Percentiles rank a stretch among this genome's conserved stretches.
Conservation (phyloP, 129 eudicot species). For the Flaveria linearis region DNA sequence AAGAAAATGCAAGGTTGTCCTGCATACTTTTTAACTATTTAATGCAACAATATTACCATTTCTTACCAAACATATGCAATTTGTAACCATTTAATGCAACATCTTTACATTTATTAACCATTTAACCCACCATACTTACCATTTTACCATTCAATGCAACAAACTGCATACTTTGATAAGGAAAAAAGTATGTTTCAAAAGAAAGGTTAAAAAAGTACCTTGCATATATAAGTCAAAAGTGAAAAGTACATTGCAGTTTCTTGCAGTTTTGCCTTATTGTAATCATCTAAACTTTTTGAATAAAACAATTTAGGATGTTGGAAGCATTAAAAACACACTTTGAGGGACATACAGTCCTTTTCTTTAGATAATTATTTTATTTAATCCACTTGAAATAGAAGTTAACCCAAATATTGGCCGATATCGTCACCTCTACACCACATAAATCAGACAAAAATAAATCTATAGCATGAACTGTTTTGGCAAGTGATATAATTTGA, state of each 20-base stretch:
- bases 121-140: background rate
- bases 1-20: background rate
- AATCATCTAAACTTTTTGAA: background rate
- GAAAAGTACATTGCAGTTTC: background rate
- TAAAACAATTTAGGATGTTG: background rate
- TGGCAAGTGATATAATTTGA: background rate
- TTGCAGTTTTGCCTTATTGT: slow-evolving; percentile 7
- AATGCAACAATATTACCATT: background rate
- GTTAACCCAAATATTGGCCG: background rate
- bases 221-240: background rate
- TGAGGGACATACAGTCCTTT: background rate
- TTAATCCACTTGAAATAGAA: background rate
- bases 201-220: background rate
- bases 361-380: background rate
- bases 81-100: slow-evolving; percentile 3
- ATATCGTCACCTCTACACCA: background rate
- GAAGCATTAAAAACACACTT: slow-evolving; percentile 1
- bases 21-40: background rate
- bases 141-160: slow-evolving; percentile 11
- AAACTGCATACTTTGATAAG: background rate
- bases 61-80: slow-evolving; percentile 2
- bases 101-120: background rate
- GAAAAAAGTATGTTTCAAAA: background rate
- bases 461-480: background rate
- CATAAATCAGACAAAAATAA: background rate